Evolutionary conservation across 805 yeast genomes (phyloP).

Genomic region (Barnettozyma pratensis): DNA sequence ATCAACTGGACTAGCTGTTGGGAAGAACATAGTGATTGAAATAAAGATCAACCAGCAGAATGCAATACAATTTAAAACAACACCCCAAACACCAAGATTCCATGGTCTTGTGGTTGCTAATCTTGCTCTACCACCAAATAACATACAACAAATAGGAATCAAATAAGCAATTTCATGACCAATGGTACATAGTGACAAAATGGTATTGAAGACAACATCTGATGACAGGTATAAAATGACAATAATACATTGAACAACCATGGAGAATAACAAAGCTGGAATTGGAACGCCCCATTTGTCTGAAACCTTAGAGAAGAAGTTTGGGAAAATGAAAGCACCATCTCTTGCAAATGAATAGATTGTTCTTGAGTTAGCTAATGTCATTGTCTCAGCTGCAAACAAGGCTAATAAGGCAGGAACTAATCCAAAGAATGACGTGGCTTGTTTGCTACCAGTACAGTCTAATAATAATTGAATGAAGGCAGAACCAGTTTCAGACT

Average conservation of each 20-base stretch:
- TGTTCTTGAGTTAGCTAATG: slow-evolving; percentile 29
- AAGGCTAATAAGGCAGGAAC: slow-evolving; percentile 22
- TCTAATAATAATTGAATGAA: slow-evolving; percentile 22
- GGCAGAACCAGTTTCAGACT: slow-evolving; percentile 23
- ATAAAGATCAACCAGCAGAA: slow-evolving; percentile 20
- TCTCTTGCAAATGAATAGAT: slow-evolving; percentile 32
- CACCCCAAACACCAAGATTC: slow-evolving; percentile 22
- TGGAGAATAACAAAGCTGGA: slow-evolving; percentile 24
- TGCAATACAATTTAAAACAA: slow-evolving; percentile 16
- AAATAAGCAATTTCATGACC: slow-evolving; percentile 29
- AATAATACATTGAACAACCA: slow-evolving; percentile 23
- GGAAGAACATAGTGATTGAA: slow-evolving; percentile 23
- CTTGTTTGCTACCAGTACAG: slow-evolving; percentile 26
- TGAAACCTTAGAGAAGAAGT: slow-evolving; percentile 24
- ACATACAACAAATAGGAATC: slow-evolving; percentile 26
- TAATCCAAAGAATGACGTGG: slow-evolving; percentile 22
- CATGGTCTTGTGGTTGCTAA: slow-evolving; percentile 21
- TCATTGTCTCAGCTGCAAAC: slow-evolving; percentile 25
- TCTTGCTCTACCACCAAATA: slow-evolving; percentile 21
- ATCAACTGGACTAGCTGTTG: slow-evolving; percentile 21
- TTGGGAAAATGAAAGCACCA: slow-evolving; percentile 30
- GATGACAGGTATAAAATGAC: slow-evolving; percentile 28
- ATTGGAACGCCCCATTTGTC: slow-evolving; percentile 25
- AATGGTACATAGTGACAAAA: slow-evolving; percentile 28
- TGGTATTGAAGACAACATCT: slow-evolving; percentile 29